Conservation (phyloP, 164 flowering plant species). For the Annona squamosa region DNA sequence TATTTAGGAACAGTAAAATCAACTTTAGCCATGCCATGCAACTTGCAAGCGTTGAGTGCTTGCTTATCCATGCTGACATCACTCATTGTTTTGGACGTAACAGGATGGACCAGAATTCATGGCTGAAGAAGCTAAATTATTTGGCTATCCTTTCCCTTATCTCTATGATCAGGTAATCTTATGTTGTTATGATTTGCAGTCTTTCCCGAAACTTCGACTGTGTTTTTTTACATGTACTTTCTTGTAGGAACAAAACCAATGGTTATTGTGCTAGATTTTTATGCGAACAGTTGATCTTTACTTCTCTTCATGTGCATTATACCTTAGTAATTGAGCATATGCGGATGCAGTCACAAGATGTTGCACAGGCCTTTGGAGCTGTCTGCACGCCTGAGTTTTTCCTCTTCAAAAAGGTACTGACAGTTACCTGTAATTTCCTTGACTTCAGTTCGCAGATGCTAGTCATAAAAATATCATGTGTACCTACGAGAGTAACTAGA, state of each 20-base stretch:
- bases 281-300: background rate
- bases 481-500: background rate
- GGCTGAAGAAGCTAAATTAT: constrained; percentile 81
- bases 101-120: constrained; percentile 92
- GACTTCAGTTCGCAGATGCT: too few species aligned
- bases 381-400: constrained; percentile 92
- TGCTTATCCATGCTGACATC: background rate
- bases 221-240: too few species aligned
- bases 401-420: constrained; percentile 70
- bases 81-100: constrained; percentile 4
- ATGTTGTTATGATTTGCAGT: background rate
- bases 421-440: background rate
- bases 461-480: background rate
- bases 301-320: background rate
- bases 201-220: background rate
- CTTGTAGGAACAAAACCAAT: background rate
- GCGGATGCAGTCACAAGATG: constrained; percentile 71
- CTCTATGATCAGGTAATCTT: constrained; percentile 73
- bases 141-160: constrained; percentile 80
- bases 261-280: background rate
- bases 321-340: background rate
- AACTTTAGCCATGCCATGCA: background rate
- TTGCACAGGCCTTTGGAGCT: constrained; percentile 77
- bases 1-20: too few species aligned
- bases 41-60: background rate